phyloP scores from a whole-genome alignment of 352 stramenopile genomes.

The Globisporangium rhizosaccharum region DNA sequence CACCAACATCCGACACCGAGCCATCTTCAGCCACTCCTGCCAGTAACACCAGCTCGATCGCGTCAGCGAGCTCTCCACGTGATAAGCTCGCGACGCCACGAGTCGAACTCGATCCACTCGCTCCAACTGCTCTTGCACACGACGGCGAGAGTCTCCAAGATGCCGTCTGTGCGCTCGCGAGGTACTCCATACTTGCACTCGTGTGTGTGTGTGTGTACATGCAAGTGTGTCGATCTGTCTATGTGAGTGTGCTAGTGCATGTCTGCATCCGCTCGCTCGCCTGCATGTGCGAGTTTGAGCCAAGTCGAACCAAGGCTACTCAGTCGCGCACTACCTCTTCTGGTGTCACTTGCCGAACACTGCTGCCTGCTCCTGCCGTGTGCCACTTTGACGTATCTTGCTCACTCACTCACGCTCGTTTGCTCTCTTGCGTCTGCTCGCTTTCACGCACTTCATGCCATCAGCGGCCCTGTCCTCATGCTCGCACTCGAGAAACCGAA shows the following conservation, averaged over 20 bases:
- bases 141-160: constrained; percentile 5
- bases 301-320: no score
- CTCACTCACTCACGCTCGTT: constrained; percentile 3
- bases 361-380: no score
- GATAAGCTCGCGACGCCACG: background rate
- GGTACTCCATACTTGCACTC: constrained; percentile 4
- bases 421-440: background rate
- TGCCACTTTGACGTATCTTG: no score
- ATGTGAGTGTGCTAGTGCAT: no score
- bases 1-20: background rate
- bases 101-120: background rate
- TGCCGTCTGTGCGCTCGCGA: constrained; percentile 1
- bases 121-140: background rate
- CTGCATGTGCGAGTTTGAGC: no score
- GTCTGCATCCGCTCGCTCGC: no score
- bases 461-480: constrained; percentile 35
- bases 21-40: background rate
- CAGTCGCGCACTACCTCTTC: no score
- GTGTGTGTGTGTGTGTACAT: no score
- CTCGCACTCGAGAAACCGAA: constrained; percentile 39
- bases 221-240: no score
- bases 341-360: no score
- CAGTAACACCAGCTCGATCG: no score
- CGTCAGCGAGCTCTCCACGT: background rate
- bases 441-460: background rate